These are phyloP conservation scores for Ocimum tenuiflorum DNA, from an alignment of 257 asterid genomes.

Conservation along the genomic window DNA sequence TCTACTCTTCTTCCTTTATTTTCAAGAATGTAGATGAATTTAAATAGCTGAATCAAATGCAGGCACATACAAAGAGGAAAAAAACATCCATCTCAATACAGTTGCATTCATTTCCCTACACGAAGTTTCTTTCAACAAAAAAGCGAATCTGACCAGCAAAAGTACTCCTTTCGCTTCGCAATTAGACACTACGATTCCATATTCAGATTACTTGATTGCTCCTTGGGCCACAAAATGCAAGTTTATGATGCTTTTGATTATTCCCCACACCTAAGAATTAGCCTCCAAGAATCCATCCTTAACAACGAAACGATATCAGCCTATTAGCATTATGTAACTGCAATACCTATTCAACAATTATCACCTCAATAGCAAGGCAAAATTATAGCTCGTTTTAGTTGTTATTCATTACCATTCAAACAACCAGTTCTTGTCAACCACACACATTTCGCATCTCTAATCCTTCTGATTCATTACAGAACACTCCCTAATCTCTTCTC, in stretches of 20 bases:
- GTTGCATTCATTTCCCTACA: slow-evolving; percentile 9
- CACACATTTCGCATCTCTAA: neutral
- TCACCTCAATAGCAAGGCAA: slow-evolving; percentile 2
- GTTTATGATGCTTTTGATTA: neutral
- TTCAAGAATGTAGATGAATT: neutral
- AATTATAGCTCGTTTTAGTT: neutral
- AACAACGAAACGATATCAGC: slow-evolving; percentile 13
- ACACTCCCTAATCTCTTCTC: neutral
- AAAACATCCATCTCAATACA: neutral
- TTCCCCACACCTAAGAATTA: slow-evolving; percentile 19
- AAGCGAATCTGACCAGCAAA: neutral
- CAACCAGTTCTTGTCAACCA: too few relatives aligned
- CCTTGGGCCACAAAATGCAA: neutral
- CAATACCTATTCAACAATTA: neutral
- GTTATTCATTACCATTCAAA: neutral
- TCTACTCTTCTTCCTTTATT: neutral
- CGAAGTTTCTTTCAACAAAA: neutral
- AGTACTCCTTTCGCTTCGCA: neutral
- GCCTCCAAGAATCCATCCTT: slow-evolving; percentile 13
- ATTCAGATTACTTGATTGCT: neutral
- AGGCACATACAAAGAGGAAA: neutral
- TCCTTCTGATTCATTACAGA: neutral
- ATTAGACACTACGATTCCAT: neutral
- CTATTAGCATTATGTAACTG: neutral
- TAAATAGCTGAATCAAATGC: neutral